Percentiles rank a stretch among this genome's conserved stretches.
These are phyloP conservation scores for Leccinellum luteum DNA, from an alignment of 768 basidiomycete species.

Conservation along the genomic window DNA sequence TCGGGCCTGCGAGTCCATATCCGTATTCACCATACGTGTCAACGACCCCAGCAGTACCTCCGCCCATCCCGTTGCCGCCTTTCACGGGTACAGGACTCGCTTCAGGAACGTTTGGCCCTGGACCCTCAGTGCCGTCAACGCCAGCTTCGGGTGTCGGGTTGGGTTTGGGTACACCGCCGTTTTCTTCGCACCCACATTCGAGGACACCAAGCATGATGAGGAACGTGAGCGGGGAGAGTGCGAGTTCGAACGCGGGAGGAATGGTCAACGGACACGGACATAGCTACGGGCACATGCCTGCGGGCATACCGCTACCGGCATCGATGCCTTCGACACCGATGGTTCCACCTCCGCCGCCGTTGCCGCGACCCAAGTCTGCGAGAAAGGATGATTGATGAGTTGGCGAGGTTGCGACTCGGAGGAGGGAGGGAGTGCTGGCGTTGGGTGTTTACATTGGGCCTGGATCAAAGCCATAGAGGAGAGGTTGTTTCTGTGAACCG, in stretches of 20 bases:
- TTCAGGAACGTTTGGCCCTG: constrained; percentile 33
- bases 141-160: constrained; percentile 31
- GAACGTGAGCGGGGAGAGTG: constrained; percentile 13
- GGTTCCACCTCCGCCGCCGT: constrained; percentile 21
- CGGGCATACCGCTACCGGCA: constrained; percentile 15
- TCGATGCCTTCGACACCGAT: constrained; percentile 19
- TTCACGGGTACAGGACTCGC: not conserved
- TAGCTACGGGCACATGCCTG: not conserved
- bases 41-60: constrained; percentile 1
- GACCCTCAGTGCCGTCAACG: constrained; percentile 20
- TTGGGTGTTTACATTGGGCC: not conserved
- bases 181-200: constrained; percentile 6
- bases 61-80: not conserved
- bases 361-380: constrained; percentile 6
- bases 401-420: not conserved
- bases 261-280: not conserved
- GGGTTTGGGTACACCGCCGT: constrained; percentile 21
- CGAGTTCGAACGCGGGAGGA: not conserved
- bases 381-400: constrained; percentile 29
- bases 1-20: constrained; percentile 27
- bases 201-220: constrained; percentile 2
- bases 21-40: constrained; percentile 33
- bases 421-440: not conserved
- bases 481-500: not conserved
- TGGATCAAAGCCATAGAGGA: not conserved